Percentiles rank a stretch among this genome's conserved stretches.
Conservation (phyloP, 1,284 basidiomycete genomes). For the Tilletia indica region DNA sequence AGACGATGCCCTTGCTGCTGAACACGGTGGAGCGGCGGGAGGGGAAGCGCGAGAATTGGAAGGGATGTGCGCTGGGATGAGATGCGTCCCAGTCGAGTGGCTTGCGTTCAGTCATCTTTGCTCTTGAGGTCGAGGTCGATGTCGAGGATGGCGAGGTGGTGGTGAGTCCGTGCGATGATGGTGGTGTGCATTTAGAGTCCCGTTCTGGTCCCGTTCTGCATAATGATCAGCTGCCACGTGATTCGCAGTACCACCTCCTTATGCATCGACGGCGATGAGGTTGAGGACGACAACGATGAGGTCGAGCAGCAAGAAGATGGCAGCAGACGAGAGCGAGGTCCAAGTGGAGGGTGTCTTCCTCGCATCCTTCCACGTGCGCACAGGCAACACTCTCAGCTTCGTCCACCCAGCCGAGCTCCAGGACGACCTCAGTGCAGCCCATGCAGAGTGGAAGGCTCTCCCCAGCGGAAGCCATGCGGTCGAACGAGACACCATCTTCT, state of each 20-base stretch:
- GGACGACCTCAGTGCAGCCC: slow-evolving; percentile 23
- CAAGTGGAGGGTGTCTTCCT: slow-evolving; percentile 30
- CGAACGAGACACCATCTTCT: slow-evolving; percentile 39
- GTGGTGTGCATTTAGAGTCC: too few relatives aligned
- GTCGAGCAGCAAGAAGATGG: not conserved
- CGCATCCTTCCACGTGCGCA: slow-evolving; percentile 38
- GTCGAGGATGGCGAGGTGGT: too few relatives aligned
- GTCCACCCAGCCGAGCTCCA: slow-evolving; percentile 27
- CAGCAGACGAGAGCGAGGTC: not conserved
- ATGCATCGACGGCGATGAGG: too few relatives aligned
- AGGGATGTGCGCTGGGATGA: not conserved
- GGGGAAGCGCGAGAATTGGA: slow-evolving; percentile 23
- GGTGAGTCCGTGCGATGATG: too few relatives aligned
- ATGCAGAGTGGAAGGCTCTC: slow-evolving; percentile 46
- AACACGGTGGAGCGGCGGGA: slow-evolving; percentile 48
- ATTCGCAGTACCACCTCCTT: too few relatives aligned
- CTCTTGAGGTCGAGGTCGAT: not conserved
- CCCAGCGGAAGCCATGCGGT: slow-evolving; percentile 41
- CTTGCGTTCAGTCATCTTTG: not conserved
- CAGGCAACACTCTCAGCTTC: slow-evolving; percentile 41
- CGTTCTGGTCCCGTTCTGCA: too few relatives aligned
- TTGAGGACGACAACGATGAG: too few relatives aligned
- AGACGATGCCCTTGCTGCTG: slow-evolving; percentile 76
- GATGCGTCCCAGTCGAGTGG: slow-evolving; percentile 5
- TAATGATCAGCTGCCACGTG: too few relatives aligned